Percentiles rank a stretch among this genome's conserved stretches.
phyloP scores from a whole-genome alignment of 1,139 yeast genomes.

The Kluyveromyces sp. region DNA sequence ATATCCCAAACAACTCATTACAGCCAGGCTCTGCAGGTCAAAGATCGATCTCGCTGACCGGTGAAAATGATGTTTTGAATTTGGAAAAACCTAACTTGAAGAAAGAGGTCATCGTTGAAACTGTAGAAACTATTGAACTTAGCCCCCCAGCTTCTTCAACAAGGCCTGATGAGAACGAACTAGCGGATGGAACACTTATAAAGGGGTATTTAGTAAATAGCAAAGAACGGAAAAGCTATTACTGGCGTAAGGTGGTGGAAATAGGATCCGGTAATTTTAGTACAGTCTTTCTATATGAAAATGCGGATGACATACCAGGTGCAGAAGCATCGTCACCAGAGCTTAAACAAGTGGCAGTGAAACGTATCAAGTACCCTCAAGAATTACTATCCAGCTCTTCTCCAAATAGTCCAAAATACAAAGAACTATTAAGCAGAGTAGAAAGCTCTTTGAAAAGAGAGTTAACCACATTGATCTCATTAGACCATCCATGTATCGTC shows the following conservation, averaged over 20 bases:
- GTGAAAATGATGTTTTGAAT: neutral
- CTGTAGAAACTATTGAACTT: neutral
- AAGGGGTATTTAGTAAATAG: constrained; percentile 1
- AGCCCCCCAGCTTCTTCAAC: neutral
- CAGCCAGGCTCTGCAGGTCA: neutral
- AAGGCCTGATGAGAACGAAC: neutral
- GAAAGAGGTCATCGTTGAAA: neutral
- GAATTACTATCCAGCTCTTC: constrained; percentile 13
- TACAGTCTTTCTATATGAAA: constrained; percentile 42
- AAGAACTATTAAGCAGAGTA: constrained; percentile 41
- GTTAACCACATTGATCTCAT: constrained; percentile 47
- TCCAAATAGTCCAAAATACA: constrained; percentile 18
- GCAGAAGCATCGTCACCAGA: constrained; percentile 4
- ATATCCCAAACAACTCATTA: constrained; percentile 5
- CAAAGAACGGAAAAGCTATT: neutral
- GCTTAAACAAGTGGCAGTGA: constrained; percentile 30
- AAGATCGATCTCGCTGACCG: neutral
- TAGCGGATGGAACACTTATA: neutral
- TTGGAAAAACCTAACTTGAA: neutral
- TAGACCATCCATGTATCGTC: constrained; percentile 39
- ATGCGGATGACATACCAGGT: constrained; percentile 14
- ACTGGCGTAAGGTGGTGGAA: constrained; percentile 28
- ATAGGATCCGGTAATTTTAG: constrained; percentile 59
- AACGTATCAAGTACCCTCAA: constrained; percentile 28
- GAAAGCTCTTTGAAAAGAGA: constrained; percentile 73